phyloP scores from a whole-genome alignment of 805 yeast species.

The Nakazawaea wickerhamii region DNA sequence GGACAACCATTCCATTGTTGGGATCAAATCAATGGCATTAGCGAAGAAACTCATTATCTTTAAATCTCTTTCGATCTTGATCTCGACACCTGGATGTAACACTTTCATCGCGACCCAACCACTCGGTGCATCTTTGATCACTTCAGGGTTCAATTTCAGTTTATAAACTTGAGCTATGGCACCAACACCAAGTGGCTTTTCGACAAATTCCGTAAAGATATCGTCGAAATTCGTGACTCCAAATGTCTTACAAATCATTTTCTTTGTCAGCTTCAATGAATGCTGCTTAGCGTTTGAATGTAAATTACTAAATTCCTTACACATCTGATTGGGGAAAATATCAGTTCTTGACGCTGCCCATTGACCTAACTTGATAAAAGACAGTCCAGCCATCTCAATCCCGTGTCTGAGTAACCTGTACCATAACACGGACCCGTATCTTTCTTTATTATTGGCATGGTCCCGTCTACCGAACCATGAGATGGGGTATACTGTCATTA shows the following conservation, averaged over 20 bases:
- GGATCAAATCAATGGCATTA: slow-evolving; percentile 56
- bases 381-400: slow-evolving; percentile 86
- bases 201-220: slow-evolving; percentile 73
- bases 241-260: slow-evolving; percentile 55
- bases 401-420: slow-evolving; percentile 55
- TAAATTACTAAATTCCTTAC: slow-evolving; percentile 66
- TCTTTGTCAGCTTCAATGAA: slow-evolving; percentile 52
- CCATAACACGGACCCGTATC: slow-evolving; percentile 69
- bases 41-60: slow-evolving; percentile 84
- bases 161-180: slow-evolving; percentile 95
- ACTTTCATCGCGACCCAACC: slow-evolving; percentile 85
- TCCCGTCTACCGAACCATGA: slow-evolving; percentile 44
- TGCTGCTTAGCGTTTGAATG: slow-evolving; percentile 86
- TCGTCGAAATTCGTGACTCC: slow-evolving; percentile 52
- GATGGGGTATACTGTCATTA: slow-evolving; percentile 60
- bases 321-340: slow-evolving; percentile 74
- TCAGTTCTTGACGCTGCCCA: slow-evolving; percentile 99
- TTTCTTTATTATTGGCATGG: slow-evolving; percentile 28
- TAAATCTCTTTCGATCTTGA: slow-evolving; percentile 72
- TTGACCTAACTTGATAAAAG: slow-evolving; percentile 88
- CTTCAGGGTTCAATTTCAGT: slow-evolving; percentile 53
- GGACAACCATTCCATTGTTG: slow-evolving; percentile 97
- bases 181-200: slow-evolving; percentile 88
- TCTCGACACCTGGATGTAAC: slow-evolving; percentile 80
- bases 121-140: slow-evolving; percentile 29